A percentile compares a stretch with the other conserved stretches of the same genome.
Evolutionary conservation across 2,329 filamentous ascomycete species (phyloP).

Genomic region (Calonectria honghensis): DNA sequence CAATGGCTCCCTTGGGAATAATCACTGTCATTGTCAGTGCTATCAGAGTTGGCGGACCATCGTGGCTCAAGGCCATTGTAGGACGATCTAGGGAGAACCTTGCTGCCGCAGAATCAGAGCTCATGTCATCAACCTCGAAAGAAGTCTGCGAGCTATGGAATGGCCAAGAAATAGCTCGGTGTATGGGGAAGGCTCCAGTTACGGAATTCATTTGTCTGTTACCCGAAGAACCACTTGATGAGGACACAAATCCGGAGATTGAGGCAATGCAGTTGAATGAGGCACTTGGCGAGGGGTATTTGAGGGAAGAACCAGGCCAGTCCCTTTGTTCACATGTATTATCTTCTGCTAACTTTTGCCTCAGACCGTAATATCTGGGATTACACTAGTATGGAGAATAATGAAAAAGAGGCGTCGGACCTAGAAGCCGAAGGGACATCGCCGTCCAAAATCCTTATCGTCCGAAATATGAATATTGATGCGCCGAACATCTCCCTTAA

Average conservation of each 20-base stretch:
- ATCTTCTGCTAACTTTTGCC: too few species aligned
- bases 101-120: neutral
- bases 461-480: too few species aligned
- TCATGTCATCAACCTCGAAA: neutral
- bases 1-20: neutral
- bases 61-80: neutral
- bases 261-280: neutral
- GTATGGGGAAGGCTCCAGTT: neutral
- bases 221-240: neutral
- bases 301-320: too few species aligned
- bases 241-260: neutral
- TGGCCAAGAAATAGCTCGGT: neutral
- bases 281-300: too few species aligned
- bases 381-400: too few species aligned
- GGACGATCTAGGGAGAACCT: neutral
- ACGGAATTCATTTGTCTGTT: neutral
- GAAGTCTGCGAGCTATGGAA: neutral
- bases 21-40: neutral
- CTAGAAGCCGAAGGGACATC: neutral
- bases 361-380: too few species aligned
- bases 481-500: neutral
- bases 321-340: too few species aligned
- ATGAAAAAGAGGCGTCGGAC: neutral
- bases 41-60: neutral
- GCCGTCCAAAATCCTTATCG: neutral